Evolutionary conservation across 306 rosid genomes (phyloP).

Genomic region (Acacia confusa): DNA sequence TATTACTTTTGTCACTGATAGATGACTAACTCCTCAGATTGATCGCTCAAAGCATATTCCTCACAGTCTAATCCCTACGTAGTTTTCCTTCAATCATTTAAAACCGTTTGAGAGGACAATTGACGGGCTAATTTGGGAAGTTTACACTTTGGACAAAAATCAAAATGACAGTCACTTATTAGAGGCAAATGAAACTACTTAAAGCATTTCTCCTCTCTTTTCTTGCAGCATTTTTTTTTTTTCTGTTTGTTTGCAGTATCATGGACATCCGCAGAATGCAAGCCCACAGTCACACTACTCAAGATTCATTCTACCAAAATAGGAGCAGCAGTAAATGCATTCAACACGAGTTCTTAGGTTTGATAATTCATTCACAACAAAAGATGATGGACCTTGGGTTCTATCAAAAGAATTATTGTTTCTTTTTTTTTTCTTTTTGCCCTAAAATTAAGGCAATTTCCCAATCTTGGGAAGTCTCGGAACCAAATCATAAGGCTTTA

Average conservation of each 20-base stretch:
- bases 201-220: not conserved
- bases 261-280: not conserved
- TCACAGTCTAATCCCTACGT: not conserved
- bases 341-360: not conserved
- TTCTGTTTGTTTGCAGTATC: not conserved
- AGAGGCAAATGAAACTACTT: not conserved
- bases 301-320: not conserved
- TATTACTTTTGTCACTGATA: not conserved
- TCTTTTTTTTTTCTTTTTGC: not conserved
- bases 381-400: not conserved
- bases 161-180: not conserved
- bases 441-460: not conserved
- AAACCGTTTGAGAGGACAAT: not conserved
- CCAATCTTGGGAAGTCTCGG: not conserved
- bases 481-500: not conserved
- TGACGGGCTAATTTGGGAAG: not conserved
- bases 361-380: not conserved
- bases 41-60: not conserved
- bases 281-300: slow-evolving; percentile 1
- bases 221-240: not conserved
- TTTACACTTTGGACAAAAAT: not conserved
- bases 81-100: not conserved
- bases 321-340: not conserved
- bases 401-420: not conserved
- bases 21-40: not conserved